phyloP scores from a whole-genome alignment of 1,284 basidiomycete species.

The Macrocybe sp. region DNA sequence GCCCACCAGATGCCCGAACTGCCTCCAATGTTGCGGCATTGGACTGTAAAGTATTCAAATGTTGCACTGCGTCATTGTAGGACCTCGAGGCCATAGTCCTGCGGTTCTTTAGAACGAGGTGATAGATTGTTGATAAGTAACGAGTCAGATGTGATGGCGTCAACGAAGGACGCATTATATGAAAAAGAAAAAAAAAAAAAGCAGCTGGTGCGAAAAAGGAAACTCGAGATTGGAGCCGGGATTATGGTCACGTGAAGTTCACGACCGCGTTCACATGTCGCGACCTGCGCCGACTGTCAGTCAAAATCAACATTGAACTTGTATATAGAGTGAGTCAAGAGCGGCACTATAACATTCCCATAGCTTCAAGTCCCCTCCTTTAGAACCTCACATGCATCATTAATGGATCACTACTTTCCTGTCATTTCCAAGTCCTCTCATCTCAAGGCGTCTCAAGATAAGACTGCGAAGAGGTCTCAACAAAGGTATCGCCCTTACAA shows the following conservation, averaged over 20 bases:
- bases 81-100: constrained; percentile 51
- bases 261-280: too few relatives aligned
- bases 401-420: constrained; percentile 31
- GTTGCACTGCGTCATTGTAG: constrained; percentile 80
- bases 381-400: background rate
- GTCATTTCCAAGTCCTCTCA: constrained; percentile 16
- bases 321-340: background rate
- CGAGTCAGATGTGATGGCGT: constrained; percentile 15
- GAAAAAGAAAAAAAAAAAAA: too few relatives aligned
- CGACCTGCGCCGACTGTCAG: too few relatives aligned
- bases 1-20: constrained; percentile 72
- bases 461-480: constrained; percentile 14
- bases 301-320: too few relatives aligned
- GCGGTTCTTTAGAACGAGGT: constrained; percentile 12
- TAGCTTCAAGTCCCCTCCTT: background rate
- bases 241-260: too few relatives aligned
- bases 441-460: constrained; percentile 10
- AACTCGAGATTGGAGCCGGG: too few relatives aligned
- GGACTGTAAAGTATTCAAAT: constrained; percentile 89
- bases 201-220: too few relatives aligned
- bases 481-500: constrained; percentile 21
- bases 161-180: constrained; percentile 6
- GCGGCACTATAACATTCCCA: background rate
- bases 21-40: constrained; percentile 92
- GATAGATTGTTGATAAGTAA: constrained; percentile 14